Base-by-base conservation (phyloP, 176 grass and related monocot species). In the Oryza meridionalis region DNA sequence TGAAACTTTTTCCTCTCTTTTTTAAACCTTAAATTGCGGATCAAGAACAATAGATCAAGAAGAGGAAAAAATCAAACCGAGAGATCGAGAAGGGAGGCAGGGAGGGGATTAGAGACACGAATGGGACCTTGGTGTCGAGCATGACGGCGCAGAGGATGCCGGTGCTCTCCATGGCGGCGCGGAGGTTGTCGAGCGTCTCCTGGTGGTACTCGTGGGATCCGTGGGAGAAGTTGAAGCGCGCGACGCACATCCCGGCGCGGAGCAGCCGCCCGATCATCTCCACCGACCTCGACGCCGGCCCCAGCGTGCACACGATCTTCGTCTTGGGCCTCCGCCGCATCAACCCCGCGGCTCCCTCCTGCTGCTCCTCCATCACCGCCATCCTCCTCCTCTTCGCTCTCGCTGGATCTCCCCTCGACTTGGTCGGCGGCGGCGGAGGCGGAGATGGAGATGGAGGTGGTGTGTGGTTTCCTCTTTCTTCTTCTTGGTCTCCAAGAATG, bases 71-170 rank as follows among this genome's bases (percentile, higher is more conserved):
- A 31, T 31, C 0, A 31, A 31, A 31, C 46, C 46, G 25, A 13
- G 44, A 22, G 72, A 77, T n/a, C 53, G 5, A 19, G 24, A 17
- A 21, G 46, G 1, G 10, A 78, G 46, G 2, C 14, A 78, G 81
- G 35, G 35, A 37, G 35, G 35, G 35, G 35, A 31, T 31, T 31
- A 0, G 6, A 38, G 43, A 5, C 4, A 35, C 33, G 33, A 27
- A 19, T 5, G 47, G 29, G 45, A 91, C 94, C 94, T 96, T 96
- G 24, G 94, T 96, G 82, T 96, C 94, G 75, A 97, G 92, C 95
- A 97, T 97, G 76, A 97, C 88, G 88, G 95, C 95, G 84, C 95
- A 97, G 65, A 97, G 90, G 82, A 97, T 94, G 19, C 93, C 92
- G 14, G 92, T 94, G 44, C 19, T 78, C 10, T 89, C 84, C 95